Evolutionary conservation across 2,329 filamentous ascomycete species (phyloP).

Genomic region (Colletotrichum cereale): DNA sequence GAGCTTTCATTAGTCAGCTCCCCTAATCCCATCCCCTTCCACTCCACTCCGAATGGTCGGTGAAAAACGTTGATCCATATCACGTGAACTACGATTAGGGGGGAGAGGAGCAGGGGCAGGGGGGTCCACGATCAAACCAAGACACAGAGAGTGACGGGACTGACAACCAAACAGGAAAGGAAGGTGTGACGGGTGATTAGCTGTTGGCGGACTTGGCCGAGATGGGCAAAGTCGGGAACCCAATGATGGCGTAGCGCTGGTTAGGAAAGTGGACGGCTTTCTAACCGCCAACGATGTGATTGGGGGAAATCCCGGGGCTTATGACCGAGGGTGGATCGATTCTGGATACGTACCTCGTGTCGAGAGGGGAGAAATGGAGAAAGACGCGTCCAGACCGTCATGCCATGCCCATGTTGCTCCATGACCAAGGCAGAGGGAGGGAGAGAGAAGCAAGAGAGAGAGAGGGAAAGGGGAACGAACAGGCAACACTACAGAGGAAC

Average conservation of each 20-base stretch:
- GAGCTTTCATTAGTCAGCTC: neutral
- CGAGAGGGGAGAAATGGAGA: constrained; percentile 11
- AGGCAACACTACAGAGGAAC: too few relatives aligned
- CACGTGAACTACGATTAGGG: neutral
- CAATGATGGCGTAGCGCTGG: neutral
- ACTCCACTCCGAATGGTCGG: neutral
- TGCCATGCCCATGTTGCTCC: constrained; percentile 1
- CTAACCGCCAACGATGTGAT: constrained; percentile 11
- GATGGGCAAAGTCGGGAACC: constrained; percentile 8
- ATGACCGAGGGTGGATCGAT: constrained; percentile 9
- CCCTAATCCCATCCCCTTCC: too few relatives aligned
- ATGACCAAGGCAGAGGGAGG: neutral
- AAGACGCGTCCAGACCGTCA: constrained; percentile 20
- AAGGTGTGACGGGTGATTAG: constrained; percentile 4
- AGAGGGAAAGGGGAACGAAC: neutral
- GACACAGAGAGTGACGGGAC: neutral
- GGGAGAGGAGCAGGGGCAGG: too few relatives aligned
- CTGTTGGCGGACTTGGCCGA: constrained; percentile 23
- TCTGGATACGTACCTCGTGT: constrained; percentile 5
- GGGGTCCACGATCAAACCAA: too few relatives aligned
- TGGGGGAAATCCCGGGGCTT: constrained; percentile 8
- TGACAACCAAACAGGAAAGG: neutral
- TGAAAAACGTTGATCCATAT: neutral
- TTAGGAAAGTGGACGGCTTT: neutral
- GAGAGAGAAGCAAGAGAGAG: neutral